These are phyloP conservation scores for Logfia minima DNA, from an alignment of 129 eudicot genomes.

Conservation along the genomic window DNA sequence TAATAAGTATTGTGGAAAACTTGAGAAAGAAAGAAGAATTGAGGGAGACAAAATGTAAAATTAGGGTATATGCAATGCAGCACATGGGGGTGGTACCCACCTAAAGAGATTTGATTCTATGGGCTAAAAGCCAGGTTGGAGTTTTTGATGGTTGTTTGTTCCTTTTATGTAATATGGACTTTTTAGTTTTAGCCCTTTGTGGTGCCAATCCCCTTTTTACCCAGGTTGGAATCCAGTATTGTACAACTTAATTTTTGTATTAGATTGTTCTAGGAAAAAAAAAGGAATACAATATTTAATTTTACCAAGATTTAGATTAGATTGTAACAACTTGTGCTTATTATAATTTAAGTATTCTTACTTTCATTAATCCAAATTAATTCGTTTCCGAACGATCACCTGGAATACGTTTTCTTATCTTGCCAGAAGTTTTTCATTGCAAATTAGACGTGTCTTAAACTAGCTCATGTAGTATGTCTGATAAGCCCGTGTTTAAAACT, in stretches of 20 bases:
- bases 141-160: background rate
- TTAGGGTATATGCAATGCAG: background rate
- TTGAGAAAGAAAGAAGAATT: constrained; percentile 2
- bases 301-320: no score
- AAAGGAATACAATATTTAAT: no score
- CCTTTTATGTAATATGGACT: background rate
- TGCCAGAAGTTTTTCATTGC: no score
- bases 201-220: background rate
- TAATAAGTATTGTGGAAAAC: background rate
- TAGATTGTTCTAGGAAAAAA: no score
- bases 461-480: no score
- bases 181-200: background rate
- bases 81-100: constrained; percentile 45
- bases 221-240: constrained; percentile 28
- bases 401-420: no score
- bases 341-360: no score
- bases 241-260: background rate
- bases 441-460: no score
- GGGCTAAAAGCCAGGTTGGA: constrained; percentile 22
- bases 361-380: no score
- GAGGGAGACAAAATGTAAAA: constrained; percentile 17
- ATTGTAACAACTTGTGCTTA: no score
- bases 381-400: no score
- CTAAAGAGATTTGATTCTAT: constrained; percentile 27
- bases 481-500: no score